Evolutionary conservation across 192 early-diverging fungal genomes (phyloP).

Genomic region (Lunasporangiospora selenospora): DNA sequence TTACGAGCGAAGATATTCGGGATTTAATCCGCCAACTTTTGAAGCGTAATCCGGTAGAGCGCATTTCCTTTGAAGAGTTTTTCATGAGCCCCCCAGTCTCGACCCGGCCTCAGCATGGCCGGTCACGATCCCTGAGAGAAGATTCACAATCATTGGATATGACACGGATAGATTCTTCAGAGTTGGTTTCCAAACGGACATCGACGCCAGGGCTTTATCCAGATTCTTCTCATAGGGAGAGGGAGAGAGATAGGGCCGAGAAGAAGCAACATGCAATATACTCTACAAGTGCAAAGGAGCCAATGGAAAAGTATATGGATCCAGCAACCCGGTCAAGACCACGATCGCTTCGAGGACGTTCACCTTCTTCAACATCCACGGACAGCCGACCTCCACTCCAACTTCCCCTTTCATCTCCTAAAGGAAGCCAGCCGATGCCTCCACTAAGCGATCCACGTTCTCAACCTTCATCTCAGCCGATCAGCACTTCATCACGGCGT

Average conservation of each 20-base stretch:
- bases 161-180: neutral
- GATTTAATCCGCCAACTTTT: conserved; percentile 85
- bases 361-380: conserved; percentile 8
- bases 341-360: conserved; percentile 19
- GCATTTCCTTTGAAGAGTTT: conserved; percentile 95
- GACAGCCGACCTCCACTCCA: conserved; percentile 14
- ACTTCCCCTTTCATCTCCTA: conserved; percentile 35
- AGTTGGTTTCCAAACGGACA: too few species aligned
- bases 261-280: conserved; percentile 12
- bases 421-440: conserved; percentile 4
- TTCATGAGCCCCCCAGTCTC: conserved; percentile 82
- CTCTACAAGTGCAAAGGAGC: conserved; percentile 2
- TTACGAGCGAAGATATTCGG: conserved; percentile 76
- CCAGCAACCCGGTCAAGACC: conserved; percentile 18
- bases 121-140: conserved; percentile 12
- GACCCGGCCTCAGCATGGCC: conserved; percentile 20
- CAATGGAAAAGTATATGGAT: conserved; percentile 5
- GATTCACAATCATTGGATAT: conserved; percentile 2
- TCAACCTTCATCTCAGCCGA: conserved; percentile 13
- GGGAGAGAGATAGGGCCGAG: conserved; percentile 24
- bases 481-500: conserved; percentile 11
- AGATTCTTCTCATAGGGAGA: too few species aligned
- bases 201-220: too few species aligned
- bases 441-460: conserved; percentile 13
- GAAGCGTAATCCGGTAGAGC: conserved; percentile 85